Evolutionary conservation across 345 rosid genomes (phyloP), one percentile per base, ranked within the genome.

Genomic region (Salix udensis): DNA sequence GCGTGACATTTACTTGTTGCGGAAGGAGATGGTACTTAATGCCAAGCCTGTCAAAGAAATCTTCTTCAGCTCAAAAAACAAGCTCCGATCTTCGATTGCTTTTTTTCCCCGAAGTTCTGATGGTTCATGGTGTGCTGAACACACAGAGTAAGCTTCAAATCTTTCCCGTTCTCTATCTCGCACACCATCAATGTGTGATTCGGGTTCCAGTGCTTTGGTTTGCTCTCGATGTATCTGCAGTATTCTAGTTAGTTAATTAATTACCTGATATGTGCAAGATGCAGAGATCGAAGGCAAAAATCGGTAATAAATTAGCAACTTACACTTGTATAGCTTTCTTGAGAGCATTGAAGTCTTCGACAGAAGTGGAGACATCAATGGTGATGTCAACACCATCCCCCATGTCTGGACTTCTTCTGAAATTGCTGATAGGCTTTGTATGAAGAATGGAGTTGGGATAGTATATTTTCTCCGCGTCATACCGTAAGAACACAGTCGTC

Each of bases 391-490:
- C 70, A 21, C 65, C 61, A 21, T 89, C 92, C 1, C 79, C 87
- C 92, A 89, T 87, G 21, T 87, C 90, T 2, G 90, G 90, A 64
- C 92, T 89, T 74, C 92, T 84, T 69, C 86, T 79, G 78, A 84
- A 89, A 42, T 89, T 89, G 83, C 92, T 89, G 64, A 89, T 87
- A 0, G 89, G 84, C 76, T 88, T 92, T n/a, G 86, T 80, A 72
- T 86, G 74, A 4, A 92, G 87, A 50, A 91, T 91, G 9, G 94
- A 85, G 73, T 92, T 91, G 0, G 97, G 94, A 74, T 91, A 89
- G 46, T 89, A 90, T n/a, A 93, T 82, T 82, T 93, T 93, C 90
- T 93, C 94, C 85, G 85, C 87, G 72, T 93, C 96, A 65, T 88
- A 91, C 39, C 94, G 81, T 69, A 93, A 68, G 72, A 93, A 93